A percentile compares a stretch with the other conserved stretches of the same genome.
Evolutionary conservation across 2,329 filamentous ascomycete species (phyloP).

Genomic region (Emergomyces orientalis): DNA sequence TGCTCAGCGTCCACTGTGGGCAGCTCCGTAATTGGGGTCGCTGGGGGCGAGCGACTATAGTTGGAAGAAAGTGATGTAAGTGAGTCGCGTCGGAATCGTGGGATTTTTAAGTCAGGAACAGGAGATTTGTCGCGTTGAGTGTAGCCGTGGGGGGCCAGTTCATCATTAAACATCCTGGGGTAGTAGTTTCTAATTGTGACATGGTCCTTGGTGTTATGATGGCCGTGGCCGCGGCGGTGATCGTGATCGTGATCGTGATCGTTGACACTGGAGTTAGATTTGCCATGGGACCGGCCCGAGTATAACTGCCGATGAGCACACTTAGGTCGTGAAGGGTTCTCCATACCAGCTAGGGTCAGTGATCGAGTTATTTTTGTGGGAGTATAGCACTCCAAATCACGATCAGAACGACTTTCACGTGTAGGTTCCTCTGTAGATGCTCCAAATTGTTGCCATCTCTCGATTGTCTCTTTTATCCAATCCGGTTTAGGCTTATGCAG

Average conservation of each 20-base stretch:
- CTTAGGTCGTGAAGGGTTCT: background rate
- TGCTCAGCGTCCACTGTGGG: background rate
- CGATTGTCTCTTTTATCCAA: background rate
- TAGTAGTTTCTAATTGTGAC: background rate
- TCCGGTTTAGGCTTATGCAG: background rate
- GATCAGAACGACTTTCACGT: background rate
- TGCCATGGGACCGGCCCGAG: background rate
- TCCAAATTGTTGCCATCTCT: background rate
- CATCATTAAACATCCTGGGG: background rate
- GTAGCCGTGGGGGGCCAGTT: background rate
- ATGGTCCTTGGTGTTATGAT: background rate
- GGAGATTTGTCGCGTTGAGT: background rate
- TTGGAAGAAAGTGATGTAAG: background rate
- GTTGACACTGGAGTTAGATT: background rate
- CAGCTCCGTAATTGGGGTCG: background rate
- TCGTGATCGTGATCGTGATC: background rate
- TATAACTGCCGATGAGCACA: background rate
- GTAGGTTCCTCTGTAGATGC: background rate
- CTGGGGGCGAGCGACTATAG: background rate
- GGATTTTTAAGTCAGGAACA: background rate
- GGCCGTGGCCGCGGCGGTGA: background rate
- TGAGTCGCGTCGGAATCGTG: background rate
- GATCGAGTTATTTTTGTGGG: background rate
- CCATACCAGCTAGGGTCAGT: background rate
- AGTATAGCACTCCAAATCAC: background rate